Percentiles rank a stretch among this genome's conserved stretches.
phyloP scores from a whole-genome alignment of 179 eudicot genomes.

The Spergularia azorica region DNA sequence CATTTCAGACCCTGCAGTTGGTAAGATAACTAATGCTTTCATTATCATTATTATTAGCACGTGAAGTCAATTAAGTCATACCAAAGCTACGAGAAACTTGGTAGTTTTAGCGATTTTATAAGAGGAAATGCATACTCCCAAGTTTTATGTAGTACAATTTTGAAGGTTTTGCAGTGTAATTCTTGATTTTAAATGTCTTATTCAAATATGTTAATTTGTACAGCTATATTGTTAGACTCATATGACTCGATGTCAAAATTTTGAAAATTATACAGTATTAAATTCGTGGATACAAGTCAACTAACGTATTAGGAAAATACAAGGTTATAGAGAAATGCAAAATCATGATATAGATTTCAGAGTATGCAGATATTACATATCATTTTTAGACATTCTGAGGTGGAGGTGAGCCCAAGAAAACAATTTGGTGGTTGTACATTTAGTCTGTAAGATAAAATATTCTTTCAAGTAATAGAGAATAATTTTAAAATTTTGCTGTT shows the following conservation, averaged over 20 bases:
- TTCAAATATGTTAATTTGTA: background rate
- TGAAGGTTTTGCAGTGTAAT: background rate
- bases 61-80: background rate
- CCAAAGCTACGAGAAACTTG: background rate
- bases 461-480: background rate
- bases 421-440: conserved; percentile 3
- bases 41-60: background rate
- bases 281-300: background rate
- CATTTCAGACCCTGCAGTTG: conserved; percentile 51
- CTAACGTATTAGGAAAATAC: background rate
- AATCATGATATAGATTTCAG: too few relatives aligned
- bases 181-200: background rate
- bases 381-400: background rate
- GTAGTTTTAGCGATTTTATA: conserved; percentile 1
- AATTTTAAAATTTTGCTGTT: conserved; percentile 11
- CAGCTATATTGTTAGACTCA: background rate
- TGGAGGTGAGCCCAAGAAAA: background rate
- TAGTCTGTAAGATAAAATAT: background rate
- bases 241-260: background rate
- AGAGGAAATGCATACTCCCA: background rate
- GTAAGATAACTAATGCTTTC: conserved; percentile 44
- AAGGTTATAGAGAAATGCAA: background rate
- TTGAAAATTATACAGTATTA: background rate
- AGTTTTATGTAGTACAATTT: background rate
- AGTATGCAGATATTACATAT: too few relatives aligned